Evolutionary conservation across 2,329 filamentous ascomycete genomes (phyloP).

Genomic region (Colletotrichum sp.): DNA sequence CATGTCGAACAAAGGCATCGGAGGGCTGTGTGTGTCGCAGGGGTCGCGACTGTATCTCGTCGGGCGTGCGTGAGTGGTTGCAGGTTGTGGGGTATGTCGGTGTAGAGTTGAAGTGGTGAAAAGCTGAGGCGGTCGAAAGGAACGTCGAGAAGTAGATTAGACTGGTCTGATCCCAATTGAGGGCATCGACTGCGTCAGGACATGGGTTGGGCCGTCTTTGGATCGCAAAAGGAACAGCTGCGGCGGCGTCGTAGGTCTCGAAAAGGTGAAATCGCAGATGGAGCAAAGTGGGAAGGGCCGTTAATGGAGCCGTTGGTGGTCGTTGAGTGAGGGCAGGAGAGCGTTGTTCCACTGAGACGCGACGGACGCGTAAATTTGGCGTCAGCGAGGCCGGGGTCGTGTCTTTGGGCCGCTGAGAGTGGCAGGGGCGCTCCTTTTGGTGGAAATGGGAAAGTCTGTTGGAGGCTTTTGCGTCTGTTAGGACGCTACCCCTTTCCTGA

Average conservation of each 20-base stretch:
- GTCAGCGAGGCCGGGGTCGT: conserved; percentile 26
- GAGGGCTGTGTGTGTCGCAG: background rate
- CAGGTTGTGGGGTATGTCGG: background rate
- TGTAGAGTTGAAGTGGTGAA: background rate
- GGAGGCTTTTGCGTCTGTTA: background rate
- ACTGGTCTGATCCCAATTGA: background rate
- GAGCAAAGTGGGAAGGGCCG: background rate
- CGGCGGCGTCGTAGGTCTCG: background rate
- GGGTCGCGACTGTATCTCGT: background rate
- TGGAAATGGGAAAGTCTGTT: background rate
- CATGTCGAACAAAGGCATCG: conserved; percentile 54
- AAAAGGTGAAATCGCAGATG: background rate
- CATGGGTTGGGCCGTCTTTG: background rate
- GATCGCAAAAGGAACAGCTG: background rate
- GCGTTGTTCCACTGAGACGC: conserved; percentile 27
- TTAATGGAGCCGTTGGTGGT: background rate
- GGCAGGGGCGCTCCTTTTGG: background rate
- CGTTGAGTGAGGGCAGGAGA: background rate
- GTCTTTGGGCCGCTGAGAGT: background rate
- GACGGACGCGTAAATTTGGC: conserved; percentile 36
- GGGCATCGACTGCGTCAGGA: background rate
- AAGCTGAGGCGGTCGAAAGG: background rate
- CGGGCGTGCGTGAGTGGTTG: background rate
- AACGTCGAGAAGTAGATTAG: background rate
- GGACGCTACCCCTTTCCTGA: background rate